A percentile compares a stretch with the other conserved stretches of the same genome.
These are phyloP conservation scores for Amborella trichopoda DNA, from an alignment of 164 flowering plant species.

Conservation along the genomic window DNA sequence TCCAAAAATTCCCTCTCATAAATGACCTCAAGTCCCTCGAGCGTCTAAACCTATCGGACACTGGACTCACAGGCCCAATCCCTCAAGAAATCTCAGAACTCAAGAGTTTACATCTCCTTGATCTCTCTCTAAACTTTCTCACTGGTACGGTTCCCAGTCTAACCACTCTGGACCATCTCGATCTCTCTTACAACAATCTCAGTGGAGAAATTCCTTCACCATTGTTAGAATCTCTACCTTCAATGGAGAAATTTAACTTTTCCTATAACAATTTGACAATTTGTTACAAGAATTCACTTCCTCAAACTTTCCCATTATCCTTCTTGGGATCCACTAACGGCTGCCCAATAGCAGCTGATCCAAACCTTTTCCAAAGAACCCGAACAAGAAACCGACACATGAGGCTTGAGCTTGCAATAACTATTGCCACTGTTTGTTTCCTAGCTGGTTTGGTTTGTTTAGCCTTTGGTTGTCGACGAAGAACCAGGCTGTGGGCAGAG, in stretches of 20 bases:
- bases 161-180: constrained; percentile 33
- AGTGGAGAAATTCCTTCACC: constrained; percentile 13
- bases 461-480: constrained; percentile 56
- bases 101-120: constrained; percentile 36
- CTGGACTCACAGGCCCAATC: constrained; percentile 34
- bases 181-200: constrained; percentile 26
- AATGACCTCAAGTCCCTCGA: constrained; percentile 30
- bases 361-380: constrained; percentile 21
- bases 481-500: constrained; percentile 37
- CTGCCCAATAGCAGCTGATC: constrained; percentile 19
- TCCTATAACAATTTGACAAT: constrained; percentile 15
- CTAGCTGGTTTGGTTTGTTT: constrained; percentile 45
- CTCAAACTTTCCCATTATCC: constrained; percentile 2
- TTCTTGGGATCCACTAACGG: constrained; percentile 9
- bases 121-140: constrained; percentile 63
- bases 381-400: constrained; percentile 13
- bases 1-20: constrained; percentile 33
- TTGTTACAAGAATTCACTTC: constrained; percentile 10
- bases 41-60: constrained; percentile 59
- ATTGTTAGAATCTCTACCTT: constrained; percentile 4
- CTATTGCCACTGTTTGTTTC: constrained; percentile 38
- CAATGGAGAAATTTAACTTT: constrained; percentile 18
- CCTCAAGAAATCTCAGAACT: constrained; percentile 34
- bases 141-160: constrained; percentile 35
- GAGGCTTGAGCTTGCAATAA: constrained; percentile 45